Evolutionary conservation across 2,329 filamentous ascomycete genomes (phyloP).

Genomic region (Xylariales sp.): DNA sequence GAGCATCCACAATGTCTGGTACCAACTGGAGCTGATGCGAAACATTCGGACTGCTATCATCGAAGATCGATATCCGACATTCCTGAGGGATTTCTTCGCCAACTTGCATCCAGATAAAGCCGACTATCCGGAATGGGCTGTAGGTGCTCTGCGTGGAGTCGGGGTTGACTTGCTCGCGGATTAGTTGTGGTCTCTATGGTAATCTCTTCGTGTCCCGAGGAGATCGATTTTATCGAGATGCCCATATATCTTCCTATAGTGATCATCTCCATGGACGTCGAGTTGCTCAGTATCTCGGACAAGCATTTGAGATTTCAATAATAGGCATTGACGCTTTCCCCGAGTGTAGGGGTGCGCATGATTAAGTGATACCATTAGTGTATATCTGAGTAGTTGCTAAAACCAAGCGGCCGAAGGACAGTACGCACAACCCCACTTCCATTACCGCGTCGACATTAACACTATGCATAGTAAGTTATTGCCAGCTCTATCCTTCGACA

Average conservation of each 20-base stretch:
- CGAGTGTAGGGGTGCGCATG: no score
- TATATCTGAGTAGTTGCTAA: no score
- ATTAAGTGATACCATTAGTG: no score
- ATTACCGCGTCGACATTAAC: no score
- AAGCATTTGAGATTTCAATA: no score
- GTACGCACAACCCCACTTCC: no score
- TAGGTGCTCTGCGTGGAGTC: conserved; percentile 72
- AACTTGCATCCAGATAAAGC: conserved; percentile 63
- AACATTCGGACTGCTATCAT: conserved; percentile 71
- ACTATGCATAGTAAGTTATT: no score
- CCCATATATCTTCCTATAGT: neutral
- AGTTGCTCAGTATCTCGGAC: no score
- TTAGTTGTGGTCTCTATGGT: conserved; percentile 10
- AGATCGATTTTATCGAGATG: neutral
- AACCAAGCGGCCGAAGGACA: no score
- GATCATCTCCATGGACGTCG: no score
- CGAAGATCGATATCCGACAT: conserved; percentile 73
- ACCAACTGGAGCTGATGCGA: conserved; percentile 80
- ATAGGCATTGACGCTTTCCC: no score
- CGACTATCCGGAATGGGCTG: conserved; percentile 78
- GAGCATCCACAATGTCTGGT: conserved; percentile 94
- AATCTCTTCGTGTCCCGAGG: neutral
- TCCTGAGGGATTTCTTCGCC: conserved; percentile 73
- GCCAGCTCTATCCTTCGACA: no score
- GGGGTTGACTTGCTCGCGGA: conserved; percentile 63